Base-by-base conservation (phyloP, 1,139 yeast species). In the Kurtzmaniella quercitrusa region DNA sequence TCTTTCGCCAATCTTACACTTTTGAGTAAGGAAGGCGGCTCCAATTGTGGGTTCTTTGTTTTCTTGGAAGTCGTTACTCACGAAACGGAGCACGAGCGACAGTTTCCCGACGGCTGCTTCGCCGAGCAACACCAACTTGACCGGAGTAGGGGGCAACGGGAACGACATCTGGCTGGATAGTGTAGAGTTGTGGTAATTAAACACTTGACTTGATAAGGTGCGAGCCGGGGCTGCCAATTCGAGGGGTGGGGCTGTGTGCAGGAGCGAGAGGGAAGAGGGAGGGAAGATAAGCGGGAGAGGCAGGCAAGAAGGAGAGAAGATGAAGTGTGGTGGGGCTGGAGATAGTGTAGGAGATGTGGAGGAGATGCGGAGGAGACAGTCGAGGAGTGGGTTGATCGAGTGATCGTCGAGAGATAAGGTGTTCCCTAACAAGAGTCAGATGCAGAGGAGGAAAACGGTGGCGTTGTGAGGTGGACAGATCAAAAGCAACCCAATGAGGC, bases 61-160 rank as follows among this genome's bases (percentile, higher is more conserved):
- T 63, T 91, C 98, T 64, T 93, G 96, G 66, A 93, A 93, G 60
- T 93, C 98, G 63, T 93, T 90, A 53, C 93, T 83, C 29, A 93
- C 98, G 65, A 93, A 93, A 53, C 98, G 78, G 56, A 93, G 73
- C 37, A 93, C 98, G 34, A 93, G 75, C 3, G 96, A 88, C 1
- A 96, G 89, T 58, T 93, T 93, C 44, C 98, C 98, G 23, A 93
- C 98, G 0, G 98, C 98, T 1, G 98, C 98, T 63, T 93, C 98
- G 23, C 98, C 98, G 44, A 91, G 73, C 40, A 91, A 77, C 18
- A 91, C 98, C 46, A 91, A 76, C 65, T 91, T 91, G 44, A 91
- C 95, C 11, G 95, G 80, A 37, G 90, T 85, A 43, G 87, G 63
- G 65, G 63, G 79, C 63, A 56, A 72, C 23, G 68, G 66, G 46